Evolutionary conservation across 1,284 basidiomycete species (phyloP).

Genomic region (Austroboletus novae-zelandiae): DNA sequence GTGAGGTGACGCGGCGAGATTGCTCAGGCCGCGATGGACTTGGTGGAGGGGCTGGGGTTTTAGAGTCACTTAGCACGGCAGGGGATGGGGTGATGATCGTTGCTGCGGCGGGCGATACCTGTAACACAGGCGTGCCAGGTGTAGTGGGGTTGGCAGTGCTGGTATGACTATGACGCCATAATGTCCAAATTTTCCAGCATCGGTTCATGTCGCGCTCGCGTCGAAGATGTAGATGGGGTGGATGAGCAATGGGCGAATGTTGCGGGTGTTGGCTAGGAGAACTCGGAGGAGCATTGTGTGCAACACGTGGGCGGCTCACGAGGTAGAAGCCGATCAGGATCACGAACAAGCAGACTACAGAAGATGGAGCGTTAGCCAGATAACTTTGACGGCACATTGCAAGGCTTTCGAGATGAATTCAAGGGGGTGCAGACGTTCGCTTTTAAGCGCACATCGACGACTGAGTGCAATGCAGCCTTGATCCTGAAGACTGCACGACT

Average conservation of each 20-base stretch:
- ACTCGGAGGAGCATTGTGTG: slow-evolving; percentile 5
- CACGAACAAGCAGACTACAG: slow-evolving; percentile 24
- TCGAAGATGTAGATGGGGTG: slow-evolving; percentile 2
- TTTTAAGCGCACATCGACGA: not conserved
- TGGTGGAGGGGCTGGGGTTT: not conserved
- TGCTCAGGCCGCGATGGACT: slow-evolving; percentile 13
- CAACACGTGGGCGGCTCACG: slow-evolving; percentile 20
- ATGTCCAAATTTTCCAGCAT: slow-evolving; percentile 22
- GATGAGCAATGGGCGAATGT: slow-evolving; percentile 3
- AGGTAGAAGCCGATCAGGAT: slow-evolving; percentile 31
- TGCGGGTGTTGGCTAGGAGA: not conserved
- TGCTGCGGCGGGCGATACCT: not conserved
- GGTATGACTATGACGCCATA: slow-evolving; percentile 6
- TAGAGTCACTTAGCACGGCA: not conserved
- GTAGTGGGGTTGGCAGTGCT: not conserved
- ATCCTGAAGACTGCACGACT: not conserved
- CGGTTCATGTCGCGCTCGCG: slow-evolving; percentile 4
- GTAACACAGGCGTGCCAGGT: slow-evolving; percentile 3
- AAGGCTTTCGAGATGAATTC: not conserved
- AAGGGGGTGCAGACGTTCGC: not conserved
- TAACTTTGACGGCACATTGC: not conserved
- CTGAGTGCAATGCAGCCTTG: not conserved
- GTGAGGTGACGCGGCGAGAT: slow-evolving; percentile 21
- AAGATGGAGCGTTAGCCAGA: slow-evolving; percentile 15
- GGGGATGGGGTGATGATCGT: slow-evolving; percentile 1